These are phyloP conservation scores for Globisporangium takayamanum DNA, from an alignment of 352 stramenopile species.

Conservation along the genomic window DNA sequence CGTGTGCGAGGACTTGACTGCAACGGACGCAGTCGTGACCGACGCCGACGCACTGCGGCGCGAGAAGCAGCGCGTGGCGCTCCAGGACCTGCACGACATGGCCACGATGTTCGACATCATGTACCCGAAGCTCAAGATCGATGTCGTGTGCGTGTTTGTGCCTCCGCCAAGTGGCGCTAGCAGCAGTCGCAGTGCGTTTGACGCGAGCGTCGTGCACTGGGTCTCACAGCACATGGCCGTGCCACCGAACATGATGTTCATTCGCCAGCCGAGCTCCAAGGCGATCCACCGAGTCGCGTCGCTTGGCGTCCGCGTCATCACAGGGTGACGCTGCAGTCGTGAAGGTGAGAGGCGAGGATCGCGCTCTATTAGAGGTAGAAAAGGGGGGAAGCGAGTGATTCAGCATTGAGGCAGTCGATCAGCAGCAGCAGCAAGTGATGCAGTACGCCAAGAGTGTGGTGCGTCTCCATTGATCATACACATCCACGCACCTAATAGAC, in stretches of 20 bases:
- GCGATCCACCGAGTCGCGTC: conserved; percentile 74
- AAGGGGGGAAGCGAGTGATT: no score
- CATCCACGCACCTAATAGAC: not conserved
- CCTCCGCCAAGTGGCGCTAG: no score
- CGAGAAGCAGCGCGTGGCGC: conserved; percentile 10
- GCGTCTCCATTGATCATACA: conserved; percentile 4
- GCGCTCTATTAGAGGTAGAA: no score
- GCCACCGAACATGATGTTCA: conserved; percentile 89
- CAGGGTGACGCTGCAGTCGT: conserved; percentile 25
- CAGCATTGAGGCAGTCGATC: no score
- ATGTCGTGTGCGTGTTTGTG: conserved; percentile 75
- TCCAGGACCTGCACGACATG: conserved; percentile 22
- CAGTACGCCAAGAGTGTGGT: conserved; percentile 60
- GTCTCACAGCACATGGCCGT: conserved; percentile 59
- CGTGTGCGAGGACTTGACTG: conserved; percentile 14
- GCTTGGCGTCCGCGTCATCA: conserved; percentile 77
- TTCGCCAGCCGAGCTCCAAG: conserved; percentile 69
- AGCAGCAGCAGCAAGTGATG: no score
- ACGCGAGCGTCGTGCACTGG: conserved; percentile 79
- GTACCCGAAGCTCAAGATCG: conserved; percentile 88
- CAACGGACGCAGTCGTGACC: no score
- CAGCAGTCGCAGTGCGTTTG: conserved; percentile 37
- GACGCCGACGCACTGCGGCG: conserved; percentile 1
- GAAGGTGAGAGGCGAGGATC: no score
- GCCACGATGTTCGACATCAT: conserved; percentile 83